phyloP scores from a whole-genome alignment of 1,284 basidiomycete genomes.

The Trametes polyzona region DNA sequence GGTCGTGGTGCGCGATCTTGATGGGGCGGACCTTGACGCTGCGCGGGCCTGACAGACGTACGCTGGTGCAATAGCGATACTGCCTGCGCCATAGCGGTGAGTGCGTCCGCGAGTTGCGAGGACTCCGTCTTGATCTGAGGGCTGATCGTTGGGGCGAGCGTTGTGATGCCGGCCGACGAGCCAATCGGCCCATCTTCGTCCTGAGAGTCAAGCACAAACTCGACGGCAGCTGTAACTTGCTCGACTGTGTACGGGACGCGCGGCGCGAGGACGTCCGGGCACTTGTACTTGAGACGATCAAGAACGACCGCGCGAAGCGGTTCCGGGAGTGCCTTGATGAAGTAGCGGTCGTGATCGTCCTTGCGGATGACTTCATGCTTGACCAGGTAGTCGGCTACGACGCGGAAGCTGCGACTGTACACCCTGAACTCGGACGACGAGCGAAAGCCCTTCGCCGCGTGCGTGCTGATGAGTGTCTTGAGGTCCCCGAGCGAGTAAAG shows the following conservation, averaged over 20 bases:
- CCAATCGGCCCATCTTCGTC: background rate
- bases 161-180: background rate
- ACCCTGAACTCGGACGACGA: background rate
- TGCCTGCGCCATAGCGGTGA: background rate
- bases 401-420: slow-evolving; percentile 7
- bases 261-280: background rate
- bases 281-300: background rate
- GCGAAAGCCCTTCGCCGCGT: background rate
- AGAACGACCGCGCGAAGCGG: background rate
- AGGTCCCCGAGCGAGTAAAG: slow-evolving; percentile 5
- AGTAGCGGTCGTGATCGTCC: slow-evolving; percentile 8
- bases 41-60: background rate
- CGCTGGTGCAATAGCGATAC: background rate
- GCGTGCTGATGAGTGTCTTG: background rate
- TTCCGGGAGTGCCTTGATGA: slow-evolving; percentile 1
- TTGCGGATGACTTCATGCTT: background rate
- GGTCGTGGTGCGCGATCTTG: background rate
- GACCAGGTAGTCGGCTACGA: slow-evolving; percentile 2
- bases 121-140: background rate
- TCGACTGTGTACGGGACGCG: background rate
- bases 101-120: background rate
- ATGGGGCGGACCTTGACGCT: background rate
- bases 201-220: background rate
- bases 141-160: background rate
- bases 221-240: slow-evolving; percentile 3